Percentiles rank a stretch among this genome's conserved stretches.
phyloP scores from a whole-genome alignment of 139 green algal species.

The Chlamydomonas applanata region DNA sequence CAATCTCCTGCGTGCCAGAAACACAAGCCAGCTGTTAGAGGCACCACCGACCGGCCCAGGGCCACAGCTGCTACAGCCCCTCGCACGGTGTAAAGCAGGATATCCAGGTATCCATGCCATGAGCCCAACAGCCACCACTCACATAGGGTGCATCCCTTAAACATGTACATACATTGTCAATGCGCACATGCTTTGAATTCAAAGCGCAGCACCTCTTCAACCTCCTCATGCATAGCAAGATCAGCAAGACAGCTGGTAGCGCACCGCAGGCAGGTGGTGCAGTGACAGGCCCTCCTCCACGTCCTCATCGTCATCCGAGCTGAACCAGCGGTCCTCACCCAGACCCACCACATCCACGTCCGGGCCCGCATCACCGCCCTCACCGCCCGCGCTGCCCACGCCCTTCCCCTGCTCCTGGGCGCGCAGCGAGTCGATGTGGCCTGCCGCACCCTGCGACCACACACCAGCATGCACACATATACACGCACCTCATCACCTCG shows the following conservation, averaged over 20 bases:
- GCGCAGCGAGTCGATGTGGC: conserved; percentile 1
- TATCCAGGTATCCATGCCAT: too few species aligned
- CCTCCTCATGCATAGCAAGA: background rate
- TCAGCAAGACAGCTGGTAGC: background rate
- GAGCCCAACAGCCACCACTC: too few species aligned
- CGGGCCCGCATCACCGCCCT: background rate
- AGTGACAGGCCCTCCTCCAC: conserved; percentile 23
- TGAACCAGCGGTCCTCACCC: conserved; percentile 25
- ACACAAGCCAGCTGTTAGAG: background rate
- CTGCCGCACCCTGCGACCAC: conserved; percentile 5
- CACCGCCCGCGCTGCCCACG: background rate
- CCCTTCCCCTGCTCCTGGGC: background rate
- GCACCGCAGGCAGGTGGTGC: conserved; percentile 34
- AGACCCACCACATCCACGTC: conserved; percentile 19
- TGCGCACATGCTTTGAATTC: too few species aligned
- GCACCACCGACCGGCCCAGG: background rate
- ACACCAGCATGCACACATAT: background rate
- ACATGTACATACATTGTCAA: too few species aligned
- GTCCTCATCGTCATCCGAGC: conserved; percentile 46
- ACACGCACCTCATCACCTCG: too few species aligned
- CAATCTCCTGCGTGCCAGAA: background rate
- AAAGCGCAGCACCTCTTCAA: background rate
- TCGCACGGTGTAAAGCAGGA: background rate
- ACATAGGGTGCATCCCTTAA: too few species aligned
- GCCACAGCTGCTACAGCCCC: background rate